These are phyloP conservation scores for Trichocomaceae sp. DNA, from an alignment of 2,329 filamentous ascomycete genomes.

Conservation along the genomic window DNA sequence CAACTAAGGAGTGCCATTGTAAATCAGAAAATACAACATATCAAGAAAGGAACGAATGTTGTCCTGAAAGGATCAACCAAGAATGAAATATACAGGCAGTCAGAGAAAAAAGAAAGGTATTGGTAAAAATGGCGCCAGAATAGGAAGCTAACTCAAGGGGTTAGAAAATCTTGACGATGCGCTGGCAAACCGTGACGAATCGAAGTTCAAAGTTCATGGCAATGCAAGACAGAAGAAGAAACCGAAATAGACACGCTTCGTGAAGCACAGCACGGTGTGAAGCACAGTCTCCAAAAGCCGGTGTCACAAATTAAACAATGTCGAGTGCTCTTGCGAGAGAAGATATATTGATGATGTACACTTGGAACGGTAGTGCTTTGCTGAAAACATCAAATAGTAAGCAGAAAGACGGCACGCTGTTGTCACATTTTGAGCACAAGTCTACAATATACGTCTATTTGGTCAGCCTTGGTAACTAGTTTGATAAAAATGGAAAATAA, in stretches of 20 bases:
- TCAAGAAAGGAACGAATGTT: conserved; percentile 3
- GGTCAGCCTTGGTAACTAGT: background rate
- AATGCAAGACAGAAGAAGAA: background rate
- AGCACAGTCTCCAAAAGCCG: background rate
- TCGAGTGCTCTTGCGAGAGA: background rate
- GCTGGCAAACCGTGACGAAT: conserved; percentile 9
- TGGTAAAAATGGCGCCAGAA: conserved; percentile 6
- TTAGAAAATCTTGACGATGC: conserved; percentile 5
- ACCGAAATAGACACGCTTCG: background rate
- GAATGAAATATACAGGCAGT: background rate
- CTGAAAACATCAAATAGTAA: conserved; percentile 1
- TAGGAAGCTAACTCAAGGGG: background rate
- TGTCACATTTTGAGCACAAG: conserved; percentile 6
- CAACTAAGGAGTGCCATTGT: conserved; percentile 1
- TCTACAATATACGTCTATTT: background rate
- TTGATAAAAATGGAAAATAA: background rate
- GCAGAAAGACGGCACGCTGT: conserved; percentile 4
- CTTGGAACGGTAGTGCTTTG: conserved; percentile 4
- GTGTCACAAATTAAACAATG: background rate
- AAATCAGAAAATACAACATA: background rate
- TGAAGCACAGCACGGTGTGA: background rate
- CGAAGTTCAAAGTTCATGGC: background rate
- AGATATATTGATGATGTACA: background rate
- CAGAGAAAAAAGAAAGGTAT: background rate
- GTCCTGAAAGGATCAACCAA: background rate